These are phyloP conservation scores for Annulohypoxylon moriforme DNA, from an alignment of 495 filamentous ascomycete species.

Conservation along the genomic window DNA sequence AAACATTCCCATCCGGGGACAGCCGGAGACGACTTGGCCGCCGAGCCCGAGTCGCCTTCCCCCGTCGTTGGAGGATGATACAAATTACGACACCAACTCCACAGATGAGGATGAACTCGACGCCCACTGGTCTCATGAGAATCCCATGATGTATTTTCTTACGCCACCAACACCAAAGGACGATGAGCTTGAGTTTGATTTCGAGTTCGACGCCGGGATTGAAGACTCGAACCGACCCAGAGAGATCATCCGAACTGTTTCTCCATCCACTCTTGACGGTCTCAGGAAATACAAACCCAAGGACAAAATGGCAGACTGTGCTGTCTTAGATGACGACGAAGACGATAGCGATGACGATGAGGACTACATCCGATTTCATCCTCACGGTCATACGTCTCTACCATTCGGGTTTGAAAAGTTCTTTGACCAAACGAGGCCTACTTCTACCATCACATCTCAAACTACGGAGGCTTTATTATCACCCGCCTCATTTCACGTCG, in stretches of 20 bases:
- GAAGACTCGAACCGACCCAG: conserved; percentile 58
- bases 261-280: conserved; percentile 59
- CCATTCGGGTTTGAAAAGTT: conserved; percentile 46
- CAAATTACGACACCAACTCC: conserved; percentile 50
- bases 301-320: conserved; percentile 48
- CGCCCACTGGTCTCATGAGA: conserved; percentile 52
- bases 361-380: conserved; percentile 55
- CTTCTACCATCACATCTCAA: conserved; percentile 41
- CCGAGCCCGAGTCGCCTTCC: conserved; percentile 50
- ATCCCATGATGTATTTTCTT: conserved; percentile 63
- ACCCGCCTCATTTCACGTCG: conserved; percentile 45
- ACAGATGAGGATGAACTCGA: conserved; percentile 55
- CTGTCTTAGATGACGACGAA: conserved; percentile 50
- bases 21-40: conserved; percentile 47
- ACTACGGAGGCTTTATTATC: conserved; percentile 46
- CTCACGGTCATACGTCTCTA: conserved; percentile 43
- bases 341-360: conserved; percentile 49
- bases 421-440: conserved; percentile 44
- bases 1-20: conserved; percentile 34
- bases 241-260: conserved; percentile 57
- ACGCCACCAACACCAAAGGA: conserved; percentile 54
- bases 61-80: conserved; percentile 52
- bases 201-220: conserved; percentile 64
- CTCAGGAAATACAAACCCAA: conserved; percentile 54
- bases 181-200: conserved; percentile 54